Percentiles rank a stretch among this genome's conserved stretches.
These are phyloP conservation scores for Ottelia alismoides DNA, from an alignment of 106 monocot species.

Conservation along the genomic window DNA sequence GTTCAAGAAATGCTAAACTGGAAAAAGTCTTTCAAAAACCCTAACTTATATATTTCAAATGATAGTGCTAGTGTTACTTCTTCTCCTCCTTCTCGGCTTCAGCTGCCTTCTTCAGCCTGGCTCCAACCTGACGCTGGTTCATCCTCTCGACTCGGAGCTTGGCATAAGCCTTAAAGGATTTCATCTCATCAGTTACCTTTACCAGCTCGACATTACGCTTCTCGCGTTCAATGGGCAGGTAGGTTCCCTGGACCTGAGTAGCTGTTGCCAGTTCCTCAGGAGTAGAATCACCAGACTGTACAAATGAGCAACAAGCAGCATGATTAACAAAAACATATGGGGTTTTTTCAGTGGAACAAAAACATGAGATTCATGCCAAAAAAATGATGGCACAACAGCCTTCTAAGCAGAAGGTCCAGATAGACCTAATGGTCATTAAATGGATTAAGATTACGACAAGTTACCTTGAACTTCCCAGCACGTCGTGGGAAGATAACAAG, in stretches of 20 bases:
- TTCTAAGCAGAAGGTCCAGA: too few relatives aligned
- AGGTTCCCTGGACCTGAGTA: constrained; percentile 15
- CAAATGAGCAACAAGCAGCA: background rate
- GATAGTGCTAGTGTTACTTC: too few relatives aligned
- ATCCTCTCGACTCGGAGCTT: constrained; percentile 51
- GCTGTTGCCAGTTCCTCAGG: constrained; percentile 19
- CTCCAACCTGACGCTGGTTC: constrained; percentile 42
- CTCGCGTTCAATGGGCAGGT: constrained; percentile 13
- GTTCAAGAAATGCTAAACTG: too few relatives aligned
- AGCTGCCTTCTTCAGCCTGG: constrained; percentile 58
- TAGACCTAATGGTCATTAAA: too few relatives aligned
- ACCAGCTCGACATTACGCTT: constrained; percentile 4
- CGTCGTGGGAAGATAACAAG: constrained; percentile 19
- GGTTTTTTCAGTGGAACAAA: background rate
- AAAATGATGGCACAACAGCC: too few relatives aligned
- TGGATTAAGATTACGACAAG: background rate
- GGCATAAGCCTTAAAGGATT: constrained; percentile 40
- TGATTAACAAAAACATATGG: background rate
- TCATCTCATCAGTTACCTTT: constrained; percentile 32
- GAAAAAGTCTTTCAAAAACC: too few relatives aligned
- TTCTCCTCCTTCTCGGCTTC: constrained; percentile 74
- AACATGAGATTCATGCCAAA: too few relatives aligned
- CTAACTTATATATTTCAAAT: too few relatives aligned
- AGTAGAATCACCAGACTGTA: constrained; percentile 24
- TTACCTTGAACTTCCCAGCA: constrained; percentile 23